Evolutionary conservation across 2,329 filamentous ascomycete genomes (phyloP).

Genomic region (Claviceps sorghi): DNA sequence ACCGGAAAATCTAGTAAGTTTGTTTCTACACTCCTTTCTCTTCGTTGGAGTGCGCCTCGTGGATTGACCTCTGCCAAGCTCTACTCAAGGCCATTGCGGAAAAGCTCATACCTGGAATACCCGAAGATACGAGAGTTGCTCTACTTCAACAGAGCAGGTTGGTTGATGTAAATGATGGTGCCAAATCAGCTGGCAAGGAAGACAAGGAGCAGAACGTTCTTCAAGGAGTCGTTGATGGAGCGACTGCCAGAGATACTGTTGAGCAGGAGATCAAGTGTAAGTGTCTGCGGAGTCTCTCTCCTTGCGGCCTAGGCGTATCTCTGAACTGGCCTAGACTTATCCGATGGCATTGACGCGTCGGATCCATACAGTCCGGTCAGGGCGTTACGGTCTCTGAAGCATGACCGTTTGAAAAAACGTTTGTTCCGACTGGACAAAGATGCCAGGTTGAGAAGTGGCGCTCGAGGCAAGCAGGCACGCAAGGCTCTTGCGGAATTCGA

Average conservation of each 20-base stretch:
- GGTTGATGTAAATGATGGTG: constrained; percentile 18
- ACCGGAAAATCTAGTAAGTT: constrained; percentile 64
- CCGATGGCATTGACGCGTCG: constrained; percentile 40
- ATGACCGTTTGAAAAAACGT: constrained; percentile 46
- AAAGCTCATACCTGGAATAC: constrained; percentile 64
- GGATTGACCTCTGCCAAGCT: constrained; percentile 26
- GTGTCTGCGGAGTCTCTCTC: constrained; percentile 4
- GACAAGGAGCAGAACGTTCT: constrained; percentile 32
- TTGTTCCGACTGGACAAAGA: constrained; percentile 60
- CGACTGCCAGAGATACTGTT: constrained; percentile 39
- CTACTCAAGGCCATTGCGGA: constrained; percentile 61
- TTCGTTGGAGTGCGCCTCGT: background rate
- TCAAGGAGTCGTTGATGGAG: constrained; percentile 51
- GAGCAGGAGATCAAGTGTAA: constrained; percentile 46
- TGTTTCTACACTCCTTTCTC: background rate
- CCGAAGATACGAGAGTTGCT: constrained; percentile 47
- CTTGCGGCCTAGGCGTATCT: background rate
- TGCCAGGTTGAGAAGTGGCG: constrained; percentile 58
- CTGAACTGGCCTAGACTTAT: constrained; percentile 31
- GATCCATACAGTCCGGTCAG: constrained; percentile 44
- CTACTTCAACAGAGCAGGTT: constrained; percentile 53
- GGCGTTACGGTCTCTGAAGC: constrained; percentile 45
- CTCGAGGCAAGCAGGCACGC: constrained; percentile 59
- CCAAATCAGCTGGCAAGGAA: background rate
- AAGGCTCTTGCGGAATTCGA: constrained; percentile 59